phyloP scores from a whole-genome alignment of 768 basidiomycete genomes.

The Lyophyllum atratum region DNA sequence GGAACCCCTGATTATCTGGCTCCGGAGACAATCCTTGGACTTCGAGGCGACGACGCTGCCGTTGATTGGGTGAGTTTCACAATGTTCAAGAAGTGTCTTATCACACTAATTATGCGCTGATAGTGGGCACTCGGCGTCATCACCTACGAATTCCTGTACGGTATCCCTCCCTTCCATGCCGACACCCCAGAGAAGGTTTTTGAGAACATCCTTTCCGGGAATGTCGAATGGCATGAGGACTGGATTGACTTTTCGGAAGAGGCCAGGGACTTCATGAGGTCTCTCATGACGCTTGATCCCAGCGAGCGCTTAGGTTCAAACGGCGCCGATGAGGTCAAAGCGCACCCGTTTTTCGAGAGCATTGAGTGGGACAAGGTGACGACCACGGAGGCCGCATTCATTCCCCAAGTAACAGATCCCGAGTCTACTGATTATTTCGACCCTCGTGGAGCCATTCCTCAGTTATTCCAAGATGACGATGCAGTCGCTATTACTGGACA shows the following conservation, averaged over 20 bases:
- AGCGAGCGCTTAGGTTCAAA: slow-evolving; percentile 76
- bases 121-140: slow-evolving; percentile 99
- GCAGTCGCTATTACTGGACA: slow-evolving; percentile 55
- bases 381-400: slow-evolving; percentile 87
- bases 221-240: slow-evolving; percentile 95
- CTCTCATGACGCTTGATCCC: slow-evolving; percentile 82
- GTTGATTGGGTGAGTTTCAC: slow-evolving; percentile 88
- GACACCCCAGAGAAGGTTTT: slow-evolving; percentile 97
- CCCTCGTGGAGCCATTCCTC: slow-evolving; percentile 87
- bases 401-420: slow-evolving; percentile 92
- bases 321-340: slow-evolving; percentile 92
- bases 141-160: slow-evolving; percentile 97
- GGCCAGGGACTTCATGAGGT: slow-evolving; percentile 87
- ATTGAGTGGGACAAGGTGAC: slow-evolving; percentile 96
- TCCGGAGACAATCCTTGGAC: slow-evolving; percentile 92
- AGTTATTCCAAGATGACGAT: slow-evolving; percentile 92
- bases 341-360: slow-evolving; percentile 85
- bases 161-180: slow-evolving; percentile 96
- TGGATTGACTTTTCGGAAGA: slow-evolving; percentile 85
- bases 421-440: slow-evolving; percentile 99
- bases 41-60: slow-evolving; percentile 91
- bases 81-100: background rate
- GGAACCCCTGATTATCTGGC: slow-evolving; percentile 98
- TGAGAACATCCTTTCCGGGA: slow-evolving; percentile 94
- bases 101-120: slow-evolving; percentile 15